Evolutionary conservation across 1,284 basidiomycete species (phyloP).

Genomic region (Phellopilus nigrolimitatus): DNA sequence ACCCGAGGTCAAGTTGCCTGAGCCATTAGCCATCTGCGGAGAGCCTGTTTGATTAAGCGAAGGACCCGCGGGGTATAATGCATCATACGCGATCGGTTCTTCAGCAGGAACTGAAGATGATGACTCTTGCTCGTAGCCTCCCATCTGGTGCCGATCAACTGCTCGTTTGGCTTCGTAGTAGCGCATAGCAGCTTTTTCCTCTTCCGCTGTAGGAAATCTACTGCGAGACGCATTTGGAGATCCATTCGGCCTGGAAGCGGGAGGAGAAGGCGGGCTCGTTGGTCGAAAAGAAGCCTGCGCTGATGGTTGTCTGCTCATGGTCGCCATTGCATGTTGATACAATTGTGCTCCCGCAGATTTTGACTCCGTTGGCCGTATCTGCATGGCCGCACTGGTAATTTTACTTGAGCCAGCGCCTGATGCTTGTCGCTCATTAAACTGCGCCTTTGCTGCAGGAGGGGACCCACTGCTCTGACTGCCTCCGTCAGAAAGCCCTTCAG

Average conservation of each 20-base stretch:
- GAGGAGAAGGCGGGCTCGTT: constrained; percentile 17
- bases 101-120: constrained; percentile 23
- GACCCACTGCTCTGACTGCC: constrained; percentile 2
- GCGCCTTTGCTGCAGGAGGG: constrained; percentile 10
- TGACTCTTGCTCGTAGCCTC: constrained; percentile 29
- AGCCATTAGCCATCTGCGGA: not conserved
- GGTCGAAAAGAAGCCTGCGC: constrained; percentile 48
- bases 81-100: constrained; percentile 49
- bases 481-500: constrained; percentile 2
- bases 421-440: constrained; percentile 4
- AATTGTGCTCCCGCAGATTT: constrained; percentile 24
- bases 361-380: not conserved
- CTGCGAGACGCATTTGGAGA: constrained; percentile 19
- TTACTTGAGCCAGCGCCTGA: constrained; percentile 5
- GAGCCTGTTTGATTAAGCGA: constrained; percentile 19
- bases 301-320: constrained; percentile 18
- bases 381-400: not conserved
- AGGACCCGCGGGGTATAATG: constrained; percentile 41
- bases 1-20: not conserved
- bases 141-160: constrained; percentile 49
- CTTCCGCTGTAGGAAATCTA: constrained; percentile 36
- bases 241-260: not conserved
- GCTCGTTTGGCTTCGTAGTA: constrained; percentile 69
- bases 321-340: constrained; percentile 25
- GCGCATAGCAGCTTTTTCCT: constrained; percentile 63